Base-by-base conservation (phyloP, 176 grass and related monocot genomes). In the Tillandsia fasciculata region DNA sequence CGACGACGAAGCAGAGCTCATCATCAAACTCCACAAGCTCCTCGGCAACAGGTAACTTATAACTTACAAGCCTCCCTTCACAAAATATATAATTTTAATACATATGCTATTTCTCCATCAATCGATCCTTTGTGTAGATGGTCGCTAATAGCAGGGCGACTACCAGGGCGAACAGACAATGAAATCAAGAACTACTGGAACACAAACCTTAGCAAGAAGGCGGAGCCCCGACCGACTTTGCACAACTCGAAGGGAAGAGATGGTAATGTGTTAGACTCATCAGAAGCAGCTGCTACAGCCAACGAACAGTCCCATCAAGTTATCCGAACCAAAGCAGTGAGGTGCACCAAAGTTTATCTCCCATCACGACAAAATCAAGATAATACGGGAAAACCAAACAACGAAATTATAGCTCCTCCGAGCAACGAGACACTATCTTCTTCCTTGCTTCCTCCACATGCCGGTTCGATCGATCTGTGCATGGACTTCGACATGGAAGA, bases 81-180 rank as follows among this genome's bases (percentile, higher is more conserved):
- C 33, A 42, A 42, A 42, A 42, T 33, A 33, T 33, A 33, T 33
- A 3, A 33, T 33, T 33, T 33, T 33, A 33, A 33, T 33, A 5
- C 29, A 33, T 33, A 33, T 5, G 29, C 28, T 33, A 3, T 33
- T 4, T 42, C 33, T 42, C 7, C 33, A 7, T 42, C 33, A 42
- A 42, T 42, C 3, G 33, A 42, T 42, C 33, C 7, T 42, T 42
- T 42, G 33, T 7, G 33, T 42, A 72, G 80, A 61, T 83, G 80
- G 80, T 83, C 80, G 15, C 73, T 83, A 15, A 83, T 83, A 12
- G 80, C 80, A 2, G 74, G 80, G 8, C 49, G 80, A 64, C 71
- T 78, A 50, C 76, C 76, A 9, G 76, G 76, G 22, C 67, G 76
- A 78, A 61, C 56, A 23, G 56, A 61, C 56, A 61, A 61, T 61